These are phyloP conservation scores for Bimuria novae-zelandiae DNA, from an alignment of 2,329 filamentous ascomycete genomes.

Conservation along the genomic window DNA sequence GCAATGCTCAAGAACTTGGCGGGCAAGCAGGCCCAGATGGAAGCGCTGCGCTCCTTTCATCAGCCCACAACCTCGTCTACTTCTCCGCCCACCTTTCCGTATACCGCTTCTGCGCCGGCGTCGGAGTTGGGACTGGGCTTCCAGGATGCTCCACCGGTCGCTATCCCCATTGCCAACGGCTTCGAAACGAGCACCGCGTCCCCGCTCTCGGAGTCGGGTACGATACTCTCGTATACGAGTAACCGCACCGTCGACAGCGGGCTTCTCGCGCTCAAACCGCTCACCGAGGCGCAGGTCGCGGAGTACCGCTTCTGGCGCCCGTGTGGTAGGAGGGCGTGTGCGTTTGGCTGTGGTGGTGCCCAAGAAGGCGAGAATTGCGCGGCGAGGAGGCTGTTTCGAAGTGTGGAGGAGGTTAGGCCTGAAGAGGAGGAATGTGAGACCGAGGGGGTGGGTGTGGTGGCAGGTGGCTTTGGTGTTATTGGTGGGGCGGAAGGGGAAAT, in stretches of 20 bases:
- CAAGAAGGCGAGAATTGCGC: slow-evolving; percentile 35
- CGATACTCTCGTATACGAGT: slow-evolving; percentile 37
- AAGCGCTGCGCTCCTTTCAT: slow-evolving; percentile 16
- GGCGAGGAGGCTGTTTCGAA: slow-evolving; percentile 37
- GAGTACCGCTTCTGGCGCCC: slow-evolving; percentile 45
- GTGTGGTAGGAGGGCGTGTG: slow-evolving; percentile 35
- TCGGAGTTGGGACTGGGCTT: no score
- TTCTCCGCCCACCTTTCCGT: slow-evolving; percentile 1
- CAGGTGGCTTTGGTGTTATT: no score
- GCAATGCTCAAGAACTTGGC: slow-evolving; percentile 32
- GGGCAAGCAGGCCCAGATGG: slow-evolving; percentile 22
- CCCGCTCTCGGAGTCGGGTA: slow-evolving; percentile 33
- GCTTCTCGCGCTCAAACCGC: slow-evolving; percentile 33
- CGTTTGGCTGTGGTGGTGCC: slow-evolving; percentile 37
- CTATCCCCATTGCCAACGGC: slow-evolving; percentile 38
- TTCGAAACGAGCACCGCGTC: slow-evolving; percentile 26
- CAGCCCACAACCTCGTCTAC: slow-evolving; percentile 10
- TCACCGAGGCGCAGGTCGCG: slow-evolving; percentile 40
- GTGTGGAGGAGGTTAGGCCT: slow-evolving; percentile 22
- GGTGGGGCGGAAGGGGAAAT: background rate
- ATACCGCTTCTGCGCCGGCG: background rate
- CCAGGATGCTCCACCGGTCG: slow-evolving; percentile 1
- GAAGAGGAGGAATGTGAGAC: slow-evolving; percentile 5
- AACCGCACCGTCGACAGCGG: slow-evolving; percentile 34
- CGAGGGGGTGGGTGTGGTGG: slow-evolving; percentile 2